These are phyloP conservation scores for Lasiodiplodia citricola DNA, from an alignment of 2,329 filamentous ascomycete genomes.

Conservation along the genomic window DNA sequence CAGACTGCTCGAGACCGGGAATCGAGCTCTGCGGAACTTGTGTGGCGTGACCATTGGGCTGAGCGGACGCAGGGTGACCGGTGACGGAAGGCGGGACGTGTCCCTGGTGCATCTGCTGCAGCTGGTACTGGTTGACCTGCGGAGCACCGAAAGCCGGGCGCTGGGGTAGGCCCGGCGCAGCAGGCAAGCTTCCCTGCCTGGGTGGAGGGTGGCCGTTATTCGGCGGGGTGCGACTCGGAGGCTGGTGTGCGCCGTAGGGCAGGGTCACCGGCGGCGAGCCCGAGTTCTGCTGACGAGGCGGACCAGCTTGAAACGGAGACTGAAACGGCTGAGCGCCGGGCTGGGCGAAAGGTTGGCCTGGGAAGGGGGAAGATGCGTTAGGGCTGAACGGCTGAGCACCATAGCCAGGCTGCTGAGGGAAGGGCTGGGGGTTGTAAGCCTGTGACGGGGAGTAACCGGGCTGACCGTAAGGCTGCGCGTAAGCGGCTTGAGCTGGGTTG, in stretches of 20 bases:
- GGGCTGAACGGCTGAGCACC: conserved; percentile 34
- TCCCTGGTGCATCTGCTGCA: conserved; percentile 32
- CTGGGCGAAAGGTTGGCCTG: conserved; percentile 38
- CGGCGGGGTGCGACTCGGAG: conserved; percentile 49
- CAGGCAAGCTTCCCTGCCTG: conserved; percentile 59
- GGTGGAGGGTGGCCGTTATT: conserved; percentile 34
- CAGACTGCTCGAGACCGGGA: conserved; percentile 46
- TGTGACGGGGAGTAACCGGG: conserved; percentile 30
- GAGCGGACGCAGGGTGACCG: conserved; percentile 28
- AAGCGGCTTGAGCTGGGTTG: conserved; percentile 36
- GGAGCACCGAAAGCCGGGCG: conserved; percentile 63
- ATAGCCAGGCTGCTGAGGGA: conserved; percentile 25
- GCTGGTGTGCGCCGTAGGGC: conserved; percentile 50
- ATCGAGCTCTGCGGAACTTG: conserved; percentile 6
- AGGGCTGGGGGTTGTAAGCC: conserved; percentile 27
- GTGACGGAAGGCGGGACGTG: conserved; percentile 29
- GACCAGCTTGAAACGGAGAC: conserved; percentile 32
- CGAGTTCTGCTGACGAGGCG: conserved; percentile 30
- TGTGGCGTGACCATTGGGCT: conserved; percentile 43
- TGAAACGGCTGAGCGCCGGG: conserved; percentile 36
- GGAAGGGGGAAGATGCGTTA: conserved; percentile 39
- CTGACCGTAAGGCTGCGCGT: conserved; percentile 50
- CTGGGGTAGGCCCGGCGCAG: conserved; percentile 64
- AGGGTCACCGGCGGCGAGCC: conserved; percentile 35
- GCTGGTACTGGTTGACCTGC: conserved; percentile 51